Evolutionary conservation across 2,329 filamentous ascomycete species (phyloP).

Genomic region (Drechslerella coelobrocha): DNA sequence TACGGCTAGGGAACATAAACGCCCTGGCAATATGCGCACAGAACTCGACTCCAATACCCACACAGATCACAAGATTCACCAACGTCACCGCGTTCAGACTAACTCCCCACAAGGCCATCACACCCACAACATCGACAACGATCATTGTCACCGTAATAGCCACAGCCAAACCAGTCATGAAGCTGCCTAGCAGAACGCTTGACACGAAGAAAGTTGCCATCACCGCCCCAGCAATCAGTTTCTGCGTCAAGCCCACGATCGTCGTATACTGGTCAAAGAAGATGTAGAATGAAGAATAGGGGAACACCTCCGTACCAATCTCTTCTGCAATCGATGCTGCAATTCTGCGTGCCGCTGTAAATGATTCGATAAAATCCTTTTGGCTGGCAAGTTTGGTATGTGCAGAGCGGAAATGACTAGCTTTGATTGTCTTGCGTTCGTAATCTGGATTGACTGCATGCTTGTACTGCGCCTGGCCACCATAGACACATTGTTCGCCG

Average conservation of each 20-base stretch:
- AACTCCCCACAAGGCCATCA: constrained; percentile 87
- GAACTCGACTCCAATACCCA: constrained; percentile 96
- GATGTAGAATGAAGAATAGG: constrained; percentile 97
- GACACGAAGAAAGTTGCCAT: constrained; percentile 84
- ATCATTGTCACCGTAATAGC: constrained; percentile 91
- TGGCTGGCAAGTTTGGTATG: constrained; percentile 88
- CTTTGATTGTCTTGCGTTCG: constrained; percentile 71
- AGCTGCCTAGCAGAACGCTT: constrained; percentile 79
- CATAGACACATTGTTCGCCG: constrained; percentile 82
- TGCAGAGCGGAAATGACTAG: constrained; percentile 89
- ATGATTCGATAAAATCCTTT: constrained; percentile 89
- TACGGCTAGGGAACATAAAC: constrained; percentile 88
- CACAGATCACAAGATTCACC: constrained; percentile 95
- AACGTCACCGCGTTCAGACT: constrained; percentile 93
- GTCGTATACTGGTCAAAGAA: constrained; percentile 97
- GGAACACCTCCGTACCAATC: constrained; percentile 84
- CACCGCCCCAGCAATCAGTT: constrained; percentile 80
- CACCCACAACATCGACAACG: constrained; percentile 89
- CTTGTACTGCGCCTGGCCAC: constrained; percentile 85
- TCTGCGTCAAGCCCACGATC: constrained; percentile 79
- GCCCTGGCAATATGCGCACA: constrained; percentile 95
- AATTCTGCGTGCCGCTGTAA: constrained; percentile 86
- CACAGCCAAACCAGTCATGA: constrained; percentile 80
- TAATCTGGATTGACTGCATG: constrained; percentile 80
- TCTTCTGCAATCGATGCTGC: constrained; percentile 73